A percentile compares a stretch with the other conserved stretches of the same genome.
These are phyloP conservation scores for Cantharellus cinnabarinus DNA, from an alignment of 768 basidiomycete genomes.

Conservation along the genomic window DNA sequence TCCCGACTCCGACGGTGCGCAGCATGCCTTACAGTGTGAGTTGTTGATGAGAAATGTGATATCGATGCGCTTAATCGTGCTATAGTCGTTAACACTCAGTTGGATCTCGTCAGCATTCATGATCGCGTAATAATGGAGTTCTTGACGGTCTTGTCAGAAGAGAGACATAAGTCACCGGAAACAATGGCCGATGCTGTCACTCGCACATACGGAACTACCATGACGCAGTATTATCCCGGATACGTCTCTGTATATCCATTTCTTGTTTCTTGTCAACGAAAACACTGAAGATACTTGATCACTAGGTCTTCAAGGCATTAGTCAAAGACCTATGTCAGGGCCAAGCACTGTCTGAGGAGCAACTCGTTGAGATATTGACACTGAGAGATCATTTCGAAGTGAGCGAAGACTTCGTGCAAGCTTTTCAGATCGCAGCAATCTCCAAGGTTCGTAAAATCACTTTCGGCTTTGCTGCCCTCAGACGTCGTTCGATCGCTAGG, in stretches of 20 bases:
- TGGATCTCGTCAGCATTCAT: slow-evolving; percentile 79
- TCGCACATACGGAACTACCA: slow-evolving; percentile 20
- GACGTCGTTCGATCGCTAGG: too few relatives aligned
- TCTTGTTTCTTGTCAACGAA: background rate
- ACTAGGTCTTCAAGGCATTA: slow-evolving; percentile 47
- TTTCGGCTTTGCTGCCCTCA: background rate
- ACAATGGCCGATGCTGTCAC: slow-evolving; percentile 44
- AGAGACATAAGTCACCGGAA: slow-evolving; percentile 18
- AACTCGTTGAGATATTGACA: slow-evolving; percentile 62
- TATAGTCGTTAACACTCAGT: slow-evolving; percentile 7
- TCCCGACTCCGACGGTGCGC: slow-evolving; percentile 7
- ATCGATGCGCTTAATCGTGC: background rate
- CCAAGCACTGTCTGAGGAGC: slow-evolving; percentile 54
- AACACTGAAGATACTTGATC: background rate
- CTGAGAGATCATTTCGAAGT: slow-evolving; percentile 26
- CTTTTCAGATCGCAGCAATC: background rate
- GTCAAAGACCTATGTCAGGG: slow-evolving; percentile 54
- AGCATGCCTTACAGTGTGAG: slow-evolving; percentile 20
- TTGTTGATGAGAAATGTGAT: slow-evolving; percentile 45
- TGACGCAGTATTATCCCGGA: slow-evolving; percentile 23
- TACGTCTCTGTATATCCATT: slow-evolving; percentile 26
- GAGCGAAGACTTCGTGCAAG: background rate
- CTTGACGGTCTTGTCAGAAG: slow-evolving; percentile 15
- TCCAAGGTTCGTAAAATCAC: background rate
- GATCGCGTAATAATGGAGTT: slow-evolving; percentile 46